A percentile compares a stretch with the other conserved stretches of the same genome.
phyloP scores from a whole-genome alignment of 139 green algal species.

The Tetradesmus lagerheimii region DNA sequence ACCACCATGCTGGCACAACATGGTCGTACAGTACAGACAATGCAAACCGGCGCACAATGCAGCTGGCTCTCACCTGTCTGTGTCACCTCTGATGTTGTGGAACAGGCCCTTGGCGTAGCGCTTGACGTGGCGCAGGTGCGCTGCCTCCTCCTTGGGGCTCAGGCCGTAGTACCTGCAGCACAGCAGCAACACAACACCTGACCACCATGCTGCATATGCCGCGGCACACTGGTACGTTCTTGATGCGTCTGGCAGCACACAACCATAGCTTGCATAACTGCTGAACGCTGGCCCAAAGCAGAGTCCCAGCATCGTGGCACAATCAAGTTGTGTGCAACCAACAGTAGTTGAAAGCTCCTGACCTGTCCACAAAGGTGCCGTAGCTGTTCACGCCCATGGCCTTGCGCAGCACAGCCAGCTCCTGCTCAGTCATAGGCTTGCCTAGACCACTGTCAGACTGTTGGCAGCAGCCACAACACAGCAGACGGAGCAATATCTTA shows the following conservation, averaged over 20 bases:
- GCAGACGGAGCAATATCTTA: neutral
- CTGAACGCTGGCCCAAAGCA: too few species aligned
- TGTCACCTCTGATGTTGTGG: slow-evolving; percentile 36
- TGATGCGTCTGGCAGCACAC: neutral
- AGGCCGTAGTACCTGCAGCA: slow-evolving; percentile 17
- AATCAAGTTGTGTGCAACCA: too few species aligned
- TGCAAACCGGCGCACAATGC: neutral
- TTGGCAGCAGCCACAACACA: neutral
- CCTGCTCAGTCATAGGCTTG: slow-evolving; percentile 32
- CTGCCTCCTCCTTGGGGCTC: slow-evolving; percentile 29
- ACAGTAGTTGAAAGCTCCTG: too few species aligned
- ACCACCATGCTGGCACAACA: neutral
- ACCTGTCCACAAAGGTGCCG: slow-evolving; percentile 32
- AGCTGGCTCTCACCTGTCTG: slow-evolving; percentile 14
- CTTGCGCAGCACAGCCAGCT: slow-evolving; percentile 7
- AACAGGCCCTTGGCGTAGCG: slow-evolving; percentile 47
- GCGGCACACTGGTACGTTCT: too few species aligned
- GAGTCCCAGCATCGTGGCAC: too few species aligned
- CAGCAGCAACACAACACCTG: neutral
- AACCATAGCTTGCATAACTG: neutral
- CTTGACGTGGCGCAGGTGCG: slow-evolving; percentile 31
- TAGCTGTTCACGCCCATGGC: slow-evolving; percentile 8
- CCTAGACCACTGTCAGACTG: neutral
- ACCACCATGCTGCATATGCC: too few species aligned
- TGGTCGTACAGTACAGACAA: neutral